Conservation (phyloP, 2,329 filamentous ascomycete species). For the Epichloe festucae region DNA sequence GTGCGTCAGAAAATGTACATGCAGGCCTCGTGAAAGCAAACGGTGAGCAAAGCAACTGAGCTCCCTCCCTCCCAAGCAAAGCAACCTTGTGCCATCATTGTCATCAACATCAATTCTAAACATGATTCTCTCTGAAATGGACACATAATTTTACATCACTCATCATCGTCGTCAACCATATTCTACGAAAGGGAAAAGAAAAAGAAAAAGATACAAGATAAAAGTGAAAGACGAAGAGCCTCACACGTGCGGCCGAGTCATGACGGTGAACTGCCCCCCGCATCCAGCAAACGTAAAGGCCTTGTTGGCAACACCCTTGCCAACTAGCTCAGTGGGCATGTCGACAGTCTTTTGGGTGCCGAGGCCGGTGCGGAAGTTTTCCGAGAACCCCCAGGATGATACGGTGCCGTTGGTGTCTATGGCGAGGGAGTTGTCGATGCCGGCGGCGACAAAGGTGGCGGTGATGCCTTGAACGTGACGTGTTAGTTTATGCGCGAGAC, state of each 20-base stretch:
- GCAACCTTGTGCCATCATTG: not conserved
- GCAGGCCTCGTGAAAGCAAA: too few species aligned
- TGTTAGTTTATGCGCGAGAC: not conserved
- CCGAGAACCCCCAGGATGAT: conserved; percentile 62
- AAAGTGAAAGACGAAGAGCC: not conserved
- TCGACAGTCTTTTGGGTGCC: conserved; percentile 29
- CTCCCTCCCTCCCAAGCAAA: not conserved
- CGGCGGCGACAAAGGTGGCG: conserved; percentile 35
- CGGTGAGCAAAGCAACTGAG: too few species aligned
- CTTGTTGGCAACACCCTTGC: conserved; percentile 1
- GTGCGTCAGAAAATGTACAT: too few species aligned
- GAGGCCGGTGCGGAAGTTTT: conserved; percentile 59
- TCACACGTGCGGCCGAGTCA: not conserved
- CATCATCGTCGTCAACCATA: not conserved
- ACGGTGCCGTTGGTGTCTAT: conserved; percentile 52
- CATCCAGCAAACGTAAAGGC: conserved; percentile 5
- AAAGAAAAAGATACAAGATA: not conserved
- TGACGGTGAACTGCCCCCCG: conserved; percentile 5
- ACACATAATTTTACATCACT: not conserved
- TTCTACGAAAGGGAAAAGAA: not conserved
- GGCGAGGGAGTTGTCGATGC: conserved; percentile 55
- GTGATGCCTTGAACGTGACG: conserved; percentile 2
- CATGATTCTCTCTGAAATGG: not conserved
- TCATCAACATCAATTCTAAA: not conserved
- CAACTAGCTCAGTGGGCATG: conserved; percentile 2